Evolutionary conservation across 1,139 yeast species (phyloP), one percentile per base, ranked within the genome.

Genomic region (Meyerozyma athensensis): DNA sequence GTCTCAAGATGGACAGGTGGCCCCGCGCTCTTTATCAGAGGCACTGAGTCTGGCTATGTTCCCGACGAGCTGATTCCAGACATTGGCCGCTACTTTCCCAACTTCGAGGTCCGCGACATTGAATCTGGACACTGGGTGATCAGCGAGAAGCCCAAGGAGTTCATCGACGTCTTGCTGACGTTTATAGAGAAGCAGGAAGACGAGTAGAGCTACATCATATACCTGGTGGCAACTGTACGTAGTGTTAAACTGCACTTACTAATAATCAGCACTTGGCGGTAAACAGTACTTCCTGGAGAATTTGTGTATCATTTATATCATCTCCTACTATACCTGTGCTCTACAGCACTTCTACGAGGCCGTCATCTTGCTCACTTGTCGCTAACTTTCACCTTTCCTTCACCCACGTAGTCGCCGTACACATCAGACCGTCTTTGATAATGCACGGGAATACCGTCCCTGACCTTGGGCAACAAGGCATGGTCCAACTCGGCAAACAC

Each of bases 121-220:
- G 81, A 86, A 19, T 76, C 89, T 2, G 97, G 97, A 1, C 98
- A 92, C 59, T 92, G 97, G 96, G 76, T 86, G 18, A 84, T 84
- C 48, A 77, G 85, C 41, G 95, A 86, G 50, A 79, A 81, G 46
- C 95, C 96, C 1, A 48, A 63, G 4, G 90, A 79, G 50, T 85
- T 87, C 45, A 65, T 81, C 34, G 77, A 71, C 4, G 62, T 62
- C 5, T 74, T 84, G 17, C 64, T 64, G 13, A 80, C 78, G 23
- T 86, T 77, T 62, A 65, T 85, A 18, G 77, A 74, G 43, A 64
- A 75, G 43, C 66, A 71, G 40, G 85, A 79, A 48, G 84, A 78
- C 39, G 54, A 37, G 5, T 37, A 34, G 30, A 22, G n/a, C n/a
- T n/a, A n/a, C n/a, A n/a, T n/a, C n/a, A n/a, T n/a, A n/a, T n/a